Evolutionary conservation across 1,284 basidiomycete genomes (phyloP).

Genomic region (Kwoniella shivajii): DNA sequence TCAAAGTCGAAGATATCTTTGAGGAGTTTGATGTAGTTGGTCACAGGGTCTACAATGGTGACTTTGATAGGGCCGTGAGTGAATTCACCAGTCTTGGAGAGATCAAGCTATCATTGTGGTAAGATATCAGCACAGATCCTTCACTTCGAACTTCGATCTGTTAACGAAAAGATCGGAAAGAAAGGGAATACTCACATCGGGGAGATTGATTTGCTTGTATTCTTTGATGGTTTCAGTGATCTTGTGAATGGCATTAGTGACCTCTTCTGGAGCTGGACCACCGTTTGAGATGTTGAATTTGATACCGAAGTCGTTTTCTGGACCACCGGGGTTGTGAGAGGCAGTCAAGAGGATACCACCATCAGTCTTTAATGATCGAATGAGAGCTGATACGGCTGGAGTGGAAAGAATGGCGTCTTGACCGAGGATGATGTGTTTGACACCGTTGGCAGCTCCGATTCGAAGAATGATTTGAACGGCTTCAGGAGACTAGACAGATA

Average conservation of each 20-base stretch:
- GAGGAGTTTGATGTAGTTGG: conserved; percentile 83
- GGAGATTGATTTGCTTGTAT: conserved; percentile 83
- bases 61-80: conserved; percentile 82
- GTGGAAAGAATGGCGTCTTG: conserved; percentile 92
- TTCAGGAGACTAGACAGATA: conserved; percentile 65
- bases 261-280: conserved; percentile 91
- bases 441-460: conserved; percentile 88
- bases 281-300: conserved; percentile 99
- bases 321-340: conserved; percentile 96
- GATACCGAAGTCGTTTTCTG: conserved; percentile 97
- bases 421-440: conserved; percentile 84
- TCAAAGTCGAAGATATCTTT: conserved; percentile 92
- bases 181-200: conserved; percentile 61
- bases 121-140: too few relatives aligned
- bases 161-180: background rate
- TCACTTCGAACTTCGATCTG: background rate
- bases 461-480: conserved; percentile 87
- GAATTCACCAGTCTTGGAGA: conserved; percentile 78
- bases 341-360: conserved; percentile 98
- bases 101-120: conserved; percentile 83
- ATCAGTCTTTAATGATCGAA: conserved; percentile 92
- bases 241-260: conserved; percentile 92
- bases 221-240: conserved; percentile 81
- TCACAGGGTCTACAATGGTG: conserved; percentile 90
- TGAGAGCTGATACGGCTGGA: conserved; percentile 93